Base-by-base conservation (phyloP, 306 rosid species). In the Geum urbanum region DNA sequence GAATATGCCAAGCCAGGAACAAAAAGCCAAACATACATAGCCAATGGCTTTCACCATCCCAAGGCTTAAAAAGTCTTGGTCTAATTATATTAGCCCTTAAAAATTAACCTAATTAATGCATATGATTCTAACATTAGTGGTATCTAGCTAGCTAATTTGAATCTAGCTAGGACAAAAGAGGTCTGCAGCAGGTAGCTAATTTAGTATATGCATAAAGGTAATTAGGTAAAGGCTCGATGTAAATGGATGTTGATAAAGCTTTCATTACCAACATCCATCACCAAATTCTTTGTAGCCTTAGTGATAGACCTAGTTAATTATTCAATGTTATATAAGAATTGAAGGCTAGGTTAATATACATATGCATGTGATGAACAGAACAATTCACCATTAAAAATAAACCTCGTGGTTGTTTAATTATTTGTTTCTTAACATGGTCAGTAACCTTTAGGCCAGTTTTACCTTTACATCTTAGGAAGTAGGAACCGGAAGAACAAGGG, bases 151-250 rank as follows among this genome's bases (percentile, higher is more conserved):
- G 39, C 62, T 55, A 3, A 65, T 55, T 70, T 52, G 64, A 15
- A 61, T 52, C 8, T 32, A 27, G 32, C 32, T 52, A 7, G 63
- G 15, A 69, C 40, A 49, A 37, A n/a, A 58, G 10, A 3, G 63
- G 41, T 54, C 64, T 41, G 64, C 64, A 69, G 64, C 53, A 39
- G 63, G 41, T 41, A 1, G 43, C 64, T 40, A 35, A 37, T 46
- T 52, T 39, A 50, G 12, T 50, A 12, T 16, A 50, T 50, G 18
- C 40, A 40, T n/a, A 68, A 67, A 68, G 72, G 46, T 16, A 46
- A 43, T 16, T 24, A 65, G 62, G 53, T 58, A 9, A 71, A 58
- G 15, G 63, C 45, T 60, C 15, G 22, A 72, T 63, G 71, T 54
- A 63, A 40, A 14, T 55, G 61, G 37, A 55, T 22, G 63, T 49